Evolutionary conservation across 805 yeast genomes (phyloP), one percentile per base, ranked within the genome.

Genomic region (Teunomyces barrocoloradensis): DNA sequence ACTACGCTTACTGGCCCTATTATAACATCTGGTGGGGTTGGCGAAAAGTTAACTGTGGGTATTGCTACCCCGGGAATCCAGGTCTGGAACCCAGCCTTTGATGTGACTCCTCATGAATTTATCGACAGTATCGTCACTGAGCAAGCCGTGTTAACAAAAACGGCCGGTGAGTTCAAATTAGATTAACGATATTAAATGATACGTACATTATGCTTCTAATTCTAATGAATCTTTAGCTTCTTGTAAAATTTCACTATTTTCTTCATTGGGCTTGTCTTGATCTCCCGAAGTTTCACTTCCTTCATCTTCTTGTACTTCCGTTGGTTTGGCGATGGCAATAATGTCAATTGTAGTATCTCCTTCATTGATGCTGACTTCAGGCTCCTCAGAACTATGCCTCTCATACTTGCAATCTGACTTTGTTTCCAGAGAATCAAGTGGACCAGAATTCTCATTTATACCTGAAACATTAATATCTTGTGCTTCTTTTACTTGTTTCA

Each of bases 11-110:
- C 79, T 50, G 98, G 98, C 23, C 73, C 70, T 6, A 53, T 51
- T 13, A 56, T 62, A 34, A 51, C 53, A 42, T 68, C 33, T 63
- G 41, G 59, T 45, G 55, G 69, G 43, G 50, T 66, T 47, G 70
- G 75, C 47, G 62, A 66, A 38, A 59, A 72, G 49, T 27, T 77
- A 1, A 82, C 82, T 15, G 86, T 90, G 11, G 86, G 87, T 34
- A 78, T 86, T 48, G 96, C 97, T 1, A 94, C 98, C 3, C 86
- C 87, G 1, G 87, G 85, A 0, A 85, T 91, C 28, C 70, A 76
- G 4, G 96, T 90, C 1, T 92, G 97, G 97, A 94, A 94, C 59
- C 99, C 99, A 0, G 86, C 97, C 0, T 92, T 92, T 59, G 99
- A 92, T 61, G 89, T 94, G 12, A 89, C 98, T 3, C 96, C 96